Base-by-base conservation (phyloP, 331 rosid species). In the Saraca asoca region DNA sequence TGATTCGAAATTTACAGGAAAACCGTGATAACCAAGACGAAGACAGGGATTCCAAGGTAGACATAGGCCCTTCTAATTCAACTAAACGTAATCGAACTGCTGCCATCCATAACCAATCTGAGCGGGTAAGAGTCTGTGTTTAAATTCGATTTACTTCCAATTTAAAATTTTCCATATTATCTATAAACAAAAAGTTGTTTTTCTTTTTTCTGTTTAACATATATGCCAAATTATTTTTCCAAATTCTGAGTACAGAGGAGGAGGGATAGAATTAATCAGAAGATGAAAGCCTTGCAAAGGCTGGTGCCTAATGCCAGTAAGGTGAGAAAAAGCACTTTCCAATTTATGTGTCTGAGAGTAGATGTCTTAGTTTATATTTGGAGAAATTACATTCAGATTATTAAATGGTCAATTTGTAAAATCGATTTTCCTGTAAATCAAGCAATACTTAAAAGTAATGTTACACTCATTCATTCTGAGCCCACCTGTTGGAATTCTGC, bases 301-400 rank as follows among this genome's bases (percentile, higher is more conserved):
- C 73, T 89, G 85, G 94, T 89, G 33, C 96, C 96, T 57, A 85
- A 87, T 78, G 84, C 96, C 17, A 79, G 73, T 73, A 87, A 89
- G 88, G 96, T 89, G 43, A 77, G 81, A 48, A 51, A 55, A 13
- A 68, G 16, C 1, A 33, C 17, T 35, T 51, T 2, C 12, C 17
- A 13, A 24, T 24, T 24, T 3, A 24, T 24, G 31, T 24, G 31
- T 3, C 31, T 24, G 31, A 24, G 31, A 24, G 1, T 24, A 24
- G 3, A 3, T 24, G 31, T 3, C 31, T 3, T 24, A 24, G 31
- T 24, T 24, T 24, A 24, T 24, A 24, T 24, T n/a, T 1, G 31
- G 31, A 39, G 0, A 39, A 7, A 39, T 39, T 7, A 39, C 11
- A 10, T 39, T 7, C 43, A 39, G 43, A 39, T 39, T 13, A 34